These are phyloP conservation scores for Verticillium tricorpus DNA, from an alignment of 2,329 filamentous ascomycete genomes.

Conservation along the genomic window DNA sequence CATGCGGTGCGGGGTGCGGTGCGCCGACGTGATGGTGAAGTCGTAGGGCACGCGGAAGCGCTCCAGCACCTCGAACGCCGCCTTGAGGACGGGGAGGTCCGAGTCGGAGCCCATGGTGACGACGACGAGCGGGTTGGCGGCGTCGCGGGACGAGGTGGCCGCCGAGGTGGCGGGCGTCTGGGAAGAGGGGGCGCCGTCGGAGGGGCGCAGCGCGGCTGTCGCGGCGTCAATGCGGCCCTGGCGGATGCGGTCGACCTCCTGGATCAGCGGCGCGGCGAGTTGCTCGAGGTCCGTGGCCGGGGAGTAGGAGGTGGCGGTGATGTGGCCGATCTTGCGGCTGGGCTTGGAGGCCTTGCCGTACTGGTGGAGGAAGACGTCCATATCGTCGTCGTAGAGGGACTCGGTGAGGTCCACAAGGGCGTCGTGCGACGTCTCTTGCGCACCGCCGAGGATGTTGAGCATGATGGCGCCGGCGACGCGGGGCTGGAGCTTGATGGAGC, in stretches of 20 bases:
- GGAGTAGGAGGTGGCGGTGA: slow-evolving; percentile 71
- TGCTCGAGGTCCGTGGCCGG: slow-evolving; percentile 59
- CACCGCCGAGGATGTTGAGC: slow-evolving; percentile 75
- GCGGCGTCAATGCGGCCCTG: slow-evolving; percentile 45
- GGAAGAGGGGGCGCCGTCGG: slow-evolving; percentile 11
- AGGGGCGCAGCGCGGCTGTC: slow-evolving; percentile 30
- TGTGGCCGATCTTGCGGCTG: slow-evolving; percentile 90
- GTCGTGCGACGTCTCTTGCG: slow-evolving; percentile 58
- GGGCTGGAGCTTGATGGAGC: slow-evolving; percentile 49
- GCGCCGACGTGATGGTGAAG: slow-evolving; percentile 73
- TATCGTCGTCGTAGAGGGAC: slow-evolving; percentile 35
- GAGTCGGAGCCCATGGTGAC: slow-evolving; percentile 84
- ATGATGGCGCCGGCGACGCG: slow-evolving; percentile 64
- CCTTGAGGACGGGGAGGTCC: slow-evolving; percentile 64
- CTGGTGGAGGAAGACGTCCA: slow-evolving; percentile 66
- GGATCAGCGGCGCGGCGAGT: slow-evolving; percentile 64
- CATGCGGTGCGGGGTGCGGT: slow-evolving; percentile 70
- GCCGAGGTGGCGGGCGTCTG: not conserved
- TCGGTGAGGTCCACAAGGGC: slow-evolving; percentile 42
- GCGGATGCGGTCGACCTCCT: slow-evolving; percentile 56
- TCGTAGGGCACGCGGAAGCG: slow-evolving; percentile 70
- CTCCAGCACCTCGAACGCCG: slow-evolving; percentile 61
- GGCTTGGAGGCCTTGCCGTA: slow-evolving; percentile 90
- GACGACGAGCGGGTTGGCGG: slow-evolving; percentile 55
- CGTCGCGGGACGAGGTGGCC: slow-evolving; percentile 19